Evolutionary conservation across 805 yeast species (phyloP).

Genomic region (Candida argentea): DNA sequence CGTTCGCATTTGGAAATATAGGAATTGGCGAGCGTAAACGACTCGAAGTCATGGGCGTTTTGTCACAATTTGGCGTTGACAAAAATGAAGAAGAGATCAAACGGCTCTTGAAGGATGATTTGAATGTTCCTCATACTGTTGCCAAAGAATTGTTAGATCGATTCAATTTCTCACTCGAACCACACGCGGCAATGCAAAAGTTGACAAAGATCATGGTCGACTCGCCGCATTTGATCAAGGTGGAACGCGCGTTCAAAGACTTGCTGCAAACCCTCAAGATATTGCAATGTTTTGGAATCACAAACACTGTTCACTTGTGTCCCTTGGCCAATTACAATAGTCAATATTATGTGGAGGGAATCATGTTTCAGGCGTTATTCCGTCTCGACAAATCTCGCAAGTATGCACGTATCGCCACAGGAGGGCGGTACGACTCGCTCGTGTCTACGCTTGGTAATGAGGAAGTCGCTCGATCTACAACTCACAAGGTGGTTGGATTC

Average conservation of each 20-base stretch:
- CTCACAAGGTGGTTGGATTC: constrained; percentile 69
- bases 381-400: constrained; percentile 44
- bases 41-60: constrained; percentile 52
- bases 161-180: constrained; percentile 68
- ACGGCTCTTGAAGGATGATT: constrained; percentile 33
- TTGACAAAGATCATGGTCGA: constrained; percentile 66
- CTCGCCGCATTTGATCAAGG: constrained; percentile 48
- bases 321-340: constrained; percentile 83
- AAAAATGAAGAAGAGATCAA: constrained; percentile 52
- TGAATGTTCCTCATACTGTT: constrained; percentile 72
- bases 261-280: constrained; percentile 48
- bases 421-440: constrained; percentile 84
- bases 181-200: constrained; percentile 52
- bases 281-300: constrained; percentile 50
- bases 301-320: constrained; percentile 48
- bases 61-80: constrained; percentile 72
- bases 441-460: constrained; percentile 54
- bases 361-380: constrained; percentile 81
- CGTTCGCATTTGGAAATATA: constrained; percentile 69
- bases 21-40: constrained; percentile 56
- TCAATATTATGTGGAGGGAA: constrained; percentile 65
- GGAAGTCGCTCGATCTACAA: constrained; percentile 13
- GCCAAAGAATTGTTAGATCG: constrained; percentile 64
- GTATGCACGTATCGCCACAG: constrained; percentile 61
- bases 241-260: constrained; percentile 56